A percentile compares a stretch with the other conserved stretches of the same genome.
Conservation (phyloP, 2,329 filamentous ascomycete genomes). For the Trichoderma afroharzianum region DNA sequence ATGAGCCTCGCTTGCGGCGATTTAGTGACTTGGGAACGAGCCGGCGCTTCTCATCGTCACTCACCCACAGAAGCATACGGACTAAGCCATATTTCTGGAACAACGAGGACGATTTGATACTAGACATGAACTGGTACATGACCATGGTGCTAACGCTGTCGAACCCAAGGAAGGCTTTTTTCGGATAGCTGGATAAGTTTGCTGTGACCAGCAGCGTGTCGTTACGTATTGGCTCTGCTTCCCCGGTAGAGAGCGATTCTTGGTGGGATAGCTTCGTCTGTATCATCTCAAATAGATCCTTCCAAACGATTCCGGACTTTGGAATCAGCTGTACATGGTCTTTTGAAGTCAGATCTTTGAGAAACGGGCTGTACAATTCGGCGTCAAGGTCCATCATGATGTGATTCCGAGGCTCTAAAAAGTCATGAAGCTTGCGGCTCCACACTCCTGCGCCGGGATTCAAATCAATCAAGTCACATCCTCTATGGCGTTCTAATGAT, state of each 20-base stretch:
- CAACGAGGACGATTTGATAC: slow-evolving; percentile 54
- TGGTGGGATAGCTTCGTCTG: slow-evolving; percentile 53
- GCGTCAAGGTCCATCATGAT: slow-evolving; percentile 73
- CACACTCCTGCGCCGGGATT: slow-evolving; percentile 78
- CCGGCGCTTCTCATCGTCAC: slow-evolving; percentile 54
- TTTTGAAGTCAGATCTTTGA: slow-evolving; percentile 53
- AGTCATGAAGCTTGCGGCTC: slow-evolving; percentile 71
- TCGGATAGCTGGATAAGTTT: slow-evolving; percentile 58
- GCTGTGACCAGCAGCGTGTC: slow-evolving; percentile 69
- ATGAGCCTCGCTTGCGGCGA: slow-evolving; percentile 51
- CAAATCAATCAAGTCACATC: slow-evolving; percentile 83
- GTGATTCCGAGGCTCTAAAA: slow-evolving; percentile 75
- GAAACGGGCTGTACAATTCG: slow-evolving; percentile 55
- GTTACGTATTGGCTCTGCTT: slow-evolving; percentile 52
- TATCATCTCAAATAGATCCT: slow-evolving; percentile 55
- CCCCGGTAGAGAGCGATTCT: slow-evolving; percentile 33
- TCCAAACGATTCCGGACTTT: slow-evolving; percentile 57
- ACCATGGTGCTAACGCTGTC: slow-evolving; percentile 56
- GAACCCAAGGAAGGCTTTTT: slow-evolving; percentile 48
- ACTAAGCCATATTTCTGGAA: slow-evolving; percentile 77
- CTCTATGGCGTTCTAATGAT: slow-evolving; percentile 64
- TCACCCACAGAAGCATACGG: slow-evolving; percentile 72
- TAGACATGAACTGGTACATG: slow-evolving; percentile 58
- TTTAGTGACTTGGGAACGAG: slow-evolving; percentile 59
- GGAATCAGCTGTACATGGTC: slow-evolving; percentile 49